These are phyloP conservation scores for Aplosporella prunicola DNA, from an alignment of 2,329 filamentous ascomycete species.

Conservation along the genomic window DNA sequence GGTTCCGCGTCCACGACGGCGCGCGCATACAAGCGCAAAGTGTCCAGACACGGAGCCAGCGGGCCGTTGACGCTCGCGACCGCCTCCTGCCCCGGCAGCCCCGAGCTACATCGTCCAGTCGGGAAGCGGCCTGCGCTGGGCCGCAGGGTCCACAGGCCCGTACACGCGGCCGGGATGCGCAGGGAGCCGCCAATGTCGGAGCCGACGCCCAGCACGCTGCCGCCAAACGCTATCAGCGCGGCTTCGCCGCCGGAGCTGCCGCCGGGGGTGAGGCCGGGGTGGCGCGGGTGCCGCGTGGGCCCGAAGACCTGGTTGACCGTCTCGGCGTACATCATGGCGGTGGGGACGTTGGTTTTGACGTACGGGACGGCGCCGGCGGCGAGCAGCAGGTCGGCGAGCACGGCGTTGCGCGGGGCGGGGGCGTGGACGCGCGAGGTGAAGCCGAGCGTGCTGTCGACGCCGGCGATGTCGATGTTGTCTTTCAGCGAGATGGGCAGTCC, in stretches of 20 bases:
- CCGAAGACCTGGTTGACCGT: constrained; percentile 57
- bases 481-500: constrained; percentile 60
- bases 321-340: constrained; percentile 61
- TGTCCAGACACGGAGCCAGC: constrained; percentile 46
- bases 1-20: constrained; percentile 36
- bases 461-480: constrained; percentile 57
- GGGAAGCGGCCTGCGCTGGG: constrained; percentile 53
- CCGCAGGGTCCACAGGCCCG: constrained; percentile 48
- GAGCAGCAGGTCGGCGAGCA: constrained; percentile 49
- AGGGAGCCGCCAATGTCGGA: constrained; percentile 55
- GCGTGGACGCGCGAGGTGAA: constrained; percentile 53
- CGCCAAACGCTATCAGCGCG: constrained; percentile 51
- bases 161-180: constrained; percentile 48
- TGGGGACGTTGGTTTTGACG: constrained; percentile 61
- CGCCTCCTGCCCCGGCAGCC: constrained; percentile 56
- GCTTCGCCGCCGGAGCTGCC: constrained; percentile 60
- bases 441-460: constrained; percentile 53
- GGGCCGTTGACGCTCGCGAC: constrained; percentile 56
- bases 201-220: constrained; percentile 52
- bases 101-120: constrained; percentile 44
- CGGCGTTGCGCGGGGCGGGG: constrained; percentile 47
- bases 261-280: constrained; percentile 50
- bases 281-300: constrained; percentile 52
- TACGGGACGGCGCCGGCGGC: constrained; percentile 57
- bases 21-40: constrained; percentile 37